These are phyloP conservation scores for Fraxinus greggii DNA, from an alignment of 305 asterid species.

Conservation along the genomic window DNA sequence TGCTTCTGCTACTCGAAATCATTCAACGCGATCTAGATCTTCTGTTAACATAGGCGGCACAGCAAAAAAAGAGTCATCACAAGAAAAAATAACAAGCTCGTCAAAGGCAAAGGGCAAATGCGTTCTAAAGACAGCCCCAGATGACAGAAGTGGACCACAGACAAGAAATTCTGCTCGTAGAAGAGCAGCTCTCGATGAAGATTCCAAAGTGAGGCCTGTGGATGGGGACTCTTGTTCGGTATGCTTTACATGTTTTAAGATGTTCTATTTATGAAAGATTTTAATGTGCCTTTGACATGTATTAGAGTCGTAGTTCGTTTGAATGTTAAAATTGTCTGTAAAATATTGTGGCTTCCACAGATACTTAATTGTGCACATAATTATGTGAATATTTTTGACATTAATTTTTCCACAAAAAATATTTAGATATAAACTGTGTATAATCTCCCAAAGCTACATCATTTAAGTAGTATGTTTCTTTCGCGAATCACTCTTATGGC, in stretches of 20 bases:
- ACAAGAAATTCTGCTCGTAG: slow-evolving; percentile 84
- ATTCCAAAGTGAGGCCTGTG: slow-evolving; percentile 64
- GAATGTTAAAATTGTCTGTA: neutral
- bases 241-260: slow-evolving; percentile 17
- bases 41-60: slow-evolving; percentile 59
- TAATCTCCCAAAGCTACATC: neutral
- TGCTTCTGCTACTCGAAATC: slow-evolving; percentile 61
- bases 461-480: neutral
- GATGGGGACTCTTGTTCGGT: slow-evolving; percentile 91
- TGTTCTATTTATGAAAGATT: neutral
- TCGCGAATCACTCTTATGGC: neutral
- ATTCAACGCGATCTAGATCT: slow-evolving; percentile 74
- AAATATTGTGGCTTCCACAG: slow-evolving; percentile 23
- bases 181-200: slow-evolving; percentile 82
- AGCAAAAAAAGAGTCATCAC: slow-evolving; percentile 51
- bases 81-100: slow-evolving; percentile 58
- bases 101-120: slow-evolving; percentile 93
- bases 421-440: neutral
- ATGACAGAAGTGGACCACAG: slow-evolving; percentile 83
- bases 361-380: slow-evolving; percentile 31
- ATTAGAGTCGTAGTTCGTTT: neutral
- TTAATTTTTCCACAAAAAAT: neutral
- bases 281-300: slow-evolving; percentile 23
- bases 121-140: slow-evolving; percentile 67
- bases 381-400: neutral